Conservation (phyloP, 441 rosid genomes). For the Jatropha multifida region DNA sequence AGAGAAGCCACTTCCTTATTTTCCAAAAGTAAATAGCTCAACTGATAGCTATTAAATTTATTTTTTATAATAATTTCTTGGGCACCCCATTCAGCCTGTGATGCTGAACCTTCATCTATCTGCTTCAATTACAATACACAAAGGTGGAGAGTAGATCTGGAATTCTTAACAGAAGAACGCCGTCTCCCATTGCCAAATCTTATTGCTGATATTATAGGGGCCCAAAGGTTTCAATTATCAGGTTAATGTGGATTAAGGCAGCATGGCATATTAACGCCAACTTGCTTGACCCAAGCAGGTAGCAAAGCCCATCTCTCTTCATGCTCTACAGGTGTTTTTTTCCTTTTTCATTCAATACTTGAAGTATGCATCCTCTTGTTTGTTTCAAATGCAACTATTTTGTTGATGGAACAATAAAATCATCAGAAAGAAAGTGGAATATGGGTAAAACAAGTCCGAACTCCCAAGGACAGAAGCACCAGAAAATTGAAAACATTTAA, state of each 20-base stretch:
- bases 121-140: not conserved
- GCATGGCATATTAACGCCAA: not conserved
- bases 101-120: not conserved
- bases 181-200: not conserved
- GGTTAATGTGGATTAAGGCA: not conserved
- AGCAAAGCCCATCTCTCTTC: not conserved
- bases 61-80: not conserved
- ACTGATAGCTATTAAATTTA: not conserved
- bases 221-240: not conserved
- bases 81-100: not conserved
- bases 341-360: not conserved
- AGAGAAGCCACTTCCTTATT: not conserved
- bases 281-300: not conserved
- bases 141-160: not conserved
- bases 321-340: not conserved
- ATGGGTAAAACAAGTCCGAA: not conserved
- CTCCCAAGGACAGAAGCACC: not conserved
- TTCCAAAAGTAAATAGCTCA: not conserved
- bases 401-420: conserved; percentile 10
- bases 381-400: not conserved
- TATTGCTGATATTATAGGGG: not conserved
- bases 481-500: not conserved
- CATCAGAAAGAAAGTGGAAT: not conserved
- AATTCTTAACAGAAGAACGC: not conserved
- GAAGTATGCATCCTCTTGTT: not conserved